A percentile compares a stretch with the other conserved stretches of the same genome.
These are phyloP conservation scores for Neophaeococcomyces aloes DNA, from an alignment of 2,329 filamentous ascomycete species.

Conservation along the genomic window DNA sequence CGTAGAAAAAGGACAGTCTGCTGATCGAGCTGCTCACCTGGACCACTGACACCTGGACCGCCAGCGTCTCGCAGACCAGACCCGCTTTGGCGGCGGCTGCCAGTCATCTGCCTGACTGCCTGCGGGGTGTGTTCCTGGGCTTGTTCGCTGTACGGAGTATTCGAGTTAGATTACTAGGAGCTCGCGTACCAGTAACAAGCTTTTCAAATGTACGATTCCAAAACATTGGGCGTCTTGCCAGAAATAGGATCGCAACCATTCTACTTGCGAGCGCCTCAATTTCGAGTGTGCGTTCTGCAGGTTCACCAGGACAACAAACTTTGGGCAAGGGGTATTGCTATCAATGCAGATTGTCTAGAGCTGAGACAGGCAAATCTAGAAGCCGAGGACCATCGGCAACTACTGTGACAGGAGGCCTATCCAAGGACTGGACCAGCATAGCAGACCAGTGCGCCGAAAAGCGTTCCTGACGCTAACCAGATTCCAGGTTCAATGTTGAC, in stretches of 20 bases:
- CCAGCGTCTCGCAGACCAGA: not conserved
- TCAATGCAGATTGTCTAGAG: not conserved
- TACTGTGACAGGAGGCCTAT: not conserved
- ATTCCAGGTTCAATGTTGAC: too few relatives aligned
- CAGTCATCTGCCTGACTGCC: not conserved
- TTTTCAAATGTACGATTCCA: not conserved
- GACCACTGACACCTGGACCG: too few relatives aligned
- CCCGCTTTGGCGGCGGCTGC: not conserved
- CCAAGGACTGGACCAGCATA: not conserved
- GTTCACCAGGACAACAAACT: not conserved
- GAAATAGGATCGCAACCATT: not conserved
- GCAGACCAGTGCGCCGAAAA: slow-evolving; percentile 1
- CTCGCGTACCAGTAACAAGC: not conserved
- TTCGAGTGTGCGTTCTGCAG: too few relatives aligned
- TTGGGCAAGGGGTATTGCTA: not conserved
- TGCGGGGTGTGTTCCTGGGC: slow-evolving; percentile 4
- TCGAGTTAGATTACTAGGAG: not conserved
- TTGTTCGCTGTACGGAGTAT: not conserved
- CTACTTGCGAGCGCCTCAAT: not conserved
- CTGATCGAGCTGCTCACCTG: slow-evolving; percentile 6
- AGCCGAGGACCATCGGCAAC: slow-evolving; percentile 1
- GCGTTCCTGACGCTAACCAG: slow-evolving; percentile 6
- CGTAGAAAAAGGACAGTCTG: slow-evolving; percentile 1
- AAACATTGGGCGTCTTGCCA: not conserved
- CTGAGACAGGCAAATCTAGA: not conserved